Base-by-base conservation (phyloP, 352 stramenopile genomes). In the Phytophthora agathidicida region DNA sequence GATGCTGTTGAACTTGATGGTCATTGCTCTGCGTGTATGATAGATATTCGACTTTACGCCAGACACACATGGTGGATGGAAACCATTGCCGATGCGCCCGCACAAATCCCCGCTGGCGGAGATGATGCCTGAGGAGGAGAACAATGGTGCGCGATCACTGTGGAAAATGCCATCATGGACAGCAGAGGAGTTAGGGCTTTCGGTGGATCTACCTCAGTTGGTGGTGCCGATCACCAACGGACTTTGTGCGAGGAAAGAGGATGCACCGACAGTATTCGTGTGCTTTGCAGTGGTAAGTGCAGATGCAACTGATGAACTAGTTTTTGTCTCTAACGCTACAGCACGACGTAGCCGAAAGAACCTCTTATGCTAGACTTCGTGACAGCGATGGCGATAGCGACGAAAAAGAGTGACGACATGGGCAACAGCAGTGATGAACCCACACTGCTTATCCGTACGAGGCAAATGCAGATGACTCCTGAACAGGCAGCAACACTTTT, bases 41-140 rank as follows among this genome's bases (percentile, higher is more conserved):
- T 61, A 90, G 80, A 81, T 90, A 30, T 89, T 85, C 60, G 77
- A 91, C 63, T 91, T 88, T 35, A 91, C 72, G 1, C 78, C 76
- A 1, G 76, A 81, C 28, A n/a, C n/a, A n/a, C 74, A 86, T 19
- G 78, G 76, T 7, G 20, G 60, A 0, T 88, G 80, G 78, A 86
- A 76, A 39, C 24, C 64, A 5, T 47, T 88, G 0, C 45, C 59
- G 4, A 68, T 60, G 37, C 32, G 43, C 1, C 60, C 63, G 7
- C 42, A 77, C 14, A 45, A 62, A 17, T 85, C 77, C 6, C 73
- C 73, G n/a, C 45, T 90, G 11, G 35, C 43, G 6, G n/a, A 60
- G 0, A 49, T 46, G 8, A 51, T 81, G 22, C 49, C 76, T 5
- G 60, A 43, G 7, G 39, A 63, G 9, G 60, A 64, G 20, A 61